phyloP scores from a whole-genome alignment of 2,329 filamentous ascomycete species.

The Metarhizium album region DNA sequence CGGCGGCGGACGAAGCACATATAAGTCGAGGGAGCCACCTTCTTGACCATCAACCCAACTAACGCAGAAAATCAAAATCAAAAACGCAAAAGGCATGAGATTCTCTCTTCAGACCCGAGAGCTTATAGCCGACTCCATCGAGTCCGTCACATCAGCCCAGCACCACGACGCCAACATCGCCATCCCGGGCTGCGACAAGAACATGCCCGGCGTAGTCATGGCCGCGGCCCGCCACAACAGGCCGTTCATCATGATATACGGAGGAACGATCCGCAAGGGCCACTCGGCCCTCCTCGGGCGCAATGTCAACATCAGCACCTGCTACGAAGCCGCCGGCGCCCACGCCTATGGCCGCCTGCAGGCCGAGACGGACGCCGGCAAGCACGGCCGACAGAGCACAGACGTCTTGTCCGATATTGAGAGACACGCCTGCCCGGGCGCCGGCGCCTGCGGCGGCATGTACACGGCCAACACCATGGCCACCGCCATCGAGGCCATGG shows the following conservation, averaged over 20 bases:
- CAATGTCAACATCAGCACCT: constrained; percentile 78
- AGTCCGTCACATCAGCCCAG: constrained; percentile 86
- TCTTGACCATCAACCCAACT: neutral
- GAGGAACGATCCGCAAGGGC: constrained; percentile 83
- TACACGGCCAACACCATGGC: constrained; percentile 92
- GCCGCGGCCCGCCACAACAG: constrained; percentile 84
- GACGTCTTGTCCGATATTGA: constrained; percentile 82
- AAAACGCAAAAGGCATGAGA: constrained; percentile 83
- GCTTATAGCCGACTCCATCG: constrained; percentile 88
- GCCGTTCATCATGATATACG: constrained; percentile 91
- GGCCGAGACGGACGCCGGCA: constrained; percentile 50
- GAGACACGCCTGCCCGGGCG: constrained; percentile 54
- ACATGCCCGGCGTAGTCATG: constrained; percentile 91
- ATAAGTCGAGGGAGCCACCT: no score
- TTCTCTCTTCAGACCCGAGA: constrained; percentile 86
- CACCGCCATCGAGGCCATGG: constrained; percentile 80
- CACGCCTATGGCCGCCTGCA: constrained; percentile 69
- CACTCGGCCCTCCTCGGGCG: constrained; percentile 66
- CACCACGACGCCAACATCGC: constrained; percentile 89
- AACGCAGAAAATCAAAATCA: neutral
- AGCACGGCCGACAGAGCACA: constrained; percentile 55
- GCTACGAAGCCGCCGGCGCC: constrained; percentile 79
- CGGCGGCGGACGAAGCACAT: no score
- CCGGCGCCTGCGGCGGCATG: constrained; percentile 70
- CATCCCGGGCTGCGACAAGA: constrained; percentile 93